Conservation (phyloP, 2,329 filamentous ascomycete genomes). For the Fusarium camptoceras region DNA sequence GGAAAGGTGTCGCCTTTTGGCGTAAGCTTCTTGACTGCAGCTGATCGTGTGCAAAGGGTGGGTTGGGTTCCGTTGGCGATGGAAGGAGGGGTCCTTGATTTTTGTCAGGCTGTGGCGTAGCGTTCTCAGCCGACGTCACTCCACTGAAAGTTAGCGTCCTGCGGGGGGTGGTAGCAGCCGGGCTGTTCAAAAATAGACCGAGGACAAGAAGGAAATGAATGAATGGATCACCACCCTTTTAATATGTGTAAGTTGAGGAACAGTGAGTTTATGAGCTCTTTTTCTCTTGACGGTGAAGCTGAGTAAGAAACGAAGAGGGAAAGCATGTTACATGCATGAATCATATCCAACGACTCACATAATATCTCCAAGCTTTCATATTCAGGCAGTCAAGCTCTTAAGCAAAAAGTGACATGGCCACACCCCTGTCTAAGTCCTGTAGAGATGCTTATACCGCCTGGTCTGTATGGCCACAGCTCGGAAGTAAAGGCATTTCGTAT, state of each 20-base stretch:
- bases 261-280: background rate
- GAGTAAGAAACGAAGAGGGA: background rate
- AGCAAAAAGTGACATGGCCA: background rate
- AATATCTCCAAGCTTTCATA: background rate
- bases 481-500: background rate
- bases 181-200: constrained; percentile 26
- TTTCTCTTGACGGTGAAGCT: background rate
- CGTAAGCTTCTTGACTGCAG: constrained; percentile 17
- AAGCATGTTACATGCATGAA: background rate
- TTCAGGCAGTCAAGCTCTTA: background rate
- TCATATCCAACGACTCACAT: background rate
- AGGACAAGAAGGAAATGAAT: background rate
- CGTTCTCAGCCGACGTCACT: constrained; percentile 29
- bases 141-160: constrained; percentile 38
- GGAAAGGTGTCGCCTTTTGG: background rate
- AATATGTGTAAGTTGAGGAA: background rate
- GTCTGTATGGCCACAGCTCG: background rate
- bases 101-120: constrained; percentile 26
- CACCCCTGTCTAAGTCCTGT: background rate
- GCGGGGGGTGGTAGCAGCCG: constrained; percentile 16
- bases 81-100: constrained; percentile 34
- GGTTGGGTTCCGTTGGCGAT: constrained; percentile 9
- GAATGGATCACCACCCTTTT: constrained; percentile 4
- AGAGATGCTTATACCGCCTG: background rate
- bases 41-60: constrained; percentile 22